phyloP scores from a whole-genome alignment of 371 early-diverging fungal species.

The Syncephalastrum racemosum region DNA sequence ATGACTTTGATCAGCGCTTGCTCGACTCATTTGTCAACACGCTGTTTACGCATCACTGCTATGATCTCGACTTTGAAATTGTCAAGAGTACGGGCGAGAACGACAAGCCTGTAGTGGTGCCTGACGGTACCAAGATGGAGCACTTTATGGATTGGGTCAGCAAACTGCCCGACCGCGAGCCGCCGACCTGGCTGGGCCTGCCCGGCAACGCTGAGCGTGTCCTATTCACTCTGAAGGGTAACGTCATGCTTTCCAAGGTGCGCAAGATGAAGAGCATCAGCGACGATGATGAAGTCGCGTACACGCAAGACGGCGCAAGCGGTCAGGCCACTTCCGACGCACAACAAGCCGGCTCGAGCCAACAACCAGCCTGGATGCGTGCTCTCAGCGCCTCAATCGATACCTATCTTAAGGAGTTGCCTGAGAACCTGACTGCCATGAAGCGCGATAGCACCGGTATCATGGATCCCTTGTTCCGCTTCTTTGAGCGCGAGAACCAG shows the following conservation, averaged over 20 bases:
- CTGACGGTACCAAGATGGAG: constrained; percentile 88
- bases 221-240: constrained; percentile 75
- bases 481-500: constrained; percentile 80
- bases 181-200: constrained; percentile 96
- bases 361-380: constrained; percentile 82
- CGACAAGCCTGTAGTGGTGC: constrained; percentile 59
- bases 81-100: constrained; percentile 58
- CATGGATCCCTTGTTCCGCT: constrained; percentile 77
- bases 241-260: constrained; percentile 77
- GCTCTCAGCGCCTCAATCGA: constrained; percentile 51
- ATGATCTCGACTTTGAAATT: constrained; percentile 79
- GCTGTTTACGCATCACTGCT: constrained; percentile 82
- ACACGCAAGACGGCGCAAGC: constrained; percentile 28
- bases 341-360: constrained; percentile 49
- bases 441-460: constrained; percentile 43
- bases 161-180: constrained; percentile 88
- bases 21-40: constrained; percentile 88
- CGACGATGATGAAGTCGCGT: constrained; percentile 81
- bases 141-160: constrained; percentile 90
- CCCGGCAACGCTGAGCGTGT: constrained; percentile 94
- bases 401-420: constrained; percentile 65
- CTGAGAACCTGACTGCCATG: constrained; percentile 46
- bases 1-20: constrained; percentile 84
- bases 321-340: constrained; percentile 34
- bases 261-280: constrained; percentile 80